Evolutionary conservation across 2,329 filamentous ascomycete species (phyloP).

Genomic region (Epichloe aotearoae): DNA sequence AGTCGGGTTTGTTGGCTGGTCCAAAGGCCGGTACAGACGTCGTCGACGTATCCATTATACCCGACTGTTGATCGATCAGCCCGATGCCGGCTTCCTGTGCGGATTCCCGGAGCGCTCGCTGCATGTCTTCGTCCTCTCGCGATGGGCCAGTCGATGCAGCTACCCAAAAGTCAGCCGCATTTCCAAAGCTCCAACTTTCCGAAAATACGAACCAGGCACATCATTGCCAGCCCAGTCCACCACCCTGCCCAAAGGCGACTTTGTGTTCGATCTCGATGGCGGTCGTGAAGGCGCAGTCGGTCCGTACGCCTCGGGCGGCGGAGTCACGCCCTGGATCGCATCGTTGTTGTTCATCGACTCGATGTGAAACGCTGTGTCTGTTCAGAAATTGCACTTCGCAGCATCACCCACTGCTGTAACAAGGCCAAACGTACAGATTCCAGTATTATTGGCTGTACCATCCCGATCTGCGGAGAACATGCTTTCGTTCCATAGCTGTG

Average conservation of each 20-base stretch:
- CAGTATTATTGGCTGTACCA: slow-evolving; percentile 27
- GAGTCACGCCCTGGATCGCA: slow-evolving; percentile 30
- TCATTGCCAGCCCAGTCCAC: slow-evolving; percentile 33
- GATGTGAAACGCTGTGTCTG: slow-evolving; percentile 37
- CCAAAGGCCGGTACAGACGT: slow-evolving; percentile 37
- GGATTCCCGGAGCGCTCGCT: slow-evolving; percentile 43
- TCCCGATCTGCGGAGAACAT: slow-evolving; percentile 41
- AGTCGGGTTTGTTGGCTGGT: slow-evolving; percentile 42
- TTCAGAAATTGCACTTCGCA: not conserved
- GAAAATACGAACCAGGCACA: slow-evolving; percentile 22
- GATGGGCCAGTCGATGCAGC: slow-evolving; percentile 17
- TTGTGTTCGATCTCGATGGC: slow-evolving; percentile 45
- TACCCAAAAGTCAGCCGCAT: not conserved
- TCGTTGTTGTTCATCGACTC: slow-evolving; percentile 35
- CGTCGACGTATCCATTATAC: slow-evolving; percentile 28
- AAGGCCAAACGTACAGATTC: slow-evolving; percentile 27
- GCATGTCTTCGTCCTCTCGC: slow-evolving; percentile 42
- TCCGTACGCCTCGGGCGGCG: slow-evolving; percentile 26
- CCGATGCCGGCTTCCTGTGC: slow-evolving; percentile 36
- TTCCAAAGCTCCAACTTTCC: not conserved
- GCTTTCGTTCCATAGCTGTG: slow-evolving; percentile 38
- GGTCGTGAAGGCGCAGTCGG: slow-evolving; percentile 42
- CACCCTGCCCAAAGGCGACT: slow-evolving; percentile 41
- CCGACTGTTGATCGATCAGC: slow-evolving; percentile 34
- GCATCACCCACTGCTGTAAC: not conserved